Evolutionary conservation across 2,329 filamentous ascomycete genomes (phyloP).

Genomic region (Blastomyces parvus): DNA sequence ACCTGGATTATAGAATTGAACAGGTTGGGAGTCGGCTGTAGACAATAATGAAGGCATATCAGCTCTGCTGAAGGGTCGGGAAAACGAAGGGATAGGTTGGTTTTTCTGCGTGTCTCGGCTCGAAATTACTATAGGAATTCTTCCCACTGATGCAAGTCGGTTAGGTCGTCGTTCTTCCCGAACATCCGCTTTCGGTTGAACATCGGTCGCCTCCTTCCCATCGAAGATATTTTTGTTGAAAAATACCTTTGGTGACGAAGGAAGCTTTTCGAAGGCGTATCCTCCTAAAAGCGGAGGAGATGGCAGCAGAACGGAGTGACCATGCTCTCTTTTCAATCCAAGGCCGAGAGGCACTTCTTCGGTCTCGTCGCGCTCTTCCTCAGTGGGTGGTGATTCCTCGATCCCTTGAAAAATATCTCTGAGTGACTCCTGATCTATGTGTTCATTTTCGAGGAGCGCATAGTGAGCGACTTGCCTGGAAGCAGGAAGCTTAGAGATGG

Average conservation of each 20-base stretch:
- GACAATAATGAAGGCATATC: constrained; percentile 36
- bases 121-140: constrained; percentile 74
- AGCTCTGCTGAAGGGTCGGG: constrained; percentile 59
- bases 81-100: constrained; percentile 70
- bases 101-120: constrained; percentile 53
- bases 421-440: constrained; percentile 29
- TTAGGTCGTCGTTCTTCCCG: constrained; percentile 43
- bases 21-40: constrained; percentile 20
- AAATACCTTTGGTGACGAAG: constrained; percentile 29
- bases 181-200: constrained; percentile 7
- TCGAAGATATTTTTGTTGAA: constrained; percentile 24
- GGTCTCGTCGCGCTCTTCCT: constrained; percentile 19
- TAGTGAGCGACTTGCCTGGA: constrained; percentile 48
- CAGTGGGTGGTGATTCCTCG: constrained; percentile 33
- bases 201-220: constrained; percentile 17
- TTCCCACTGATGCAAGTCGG: constrained; percentile 68
- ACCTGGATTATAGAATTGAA: constrained; percentile 20
- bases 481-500: constrained; percentile 30
- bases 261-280: constrained; percentile 20
- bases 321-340: constrained; percentile 26
- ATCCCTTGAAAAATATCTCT: constrained; percentile 32
- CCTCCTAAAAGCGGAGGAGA: constrained; percentile 34
- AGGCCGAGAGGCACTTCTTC: constrained; percentile 20
- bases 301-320: constrained; percentile 34
- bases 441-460: constrained; percentile 44